Base-by-base conservation (phyloP, 2,329 filamentous ascomycete genomes). In the Fusarium sp. region DNA sequence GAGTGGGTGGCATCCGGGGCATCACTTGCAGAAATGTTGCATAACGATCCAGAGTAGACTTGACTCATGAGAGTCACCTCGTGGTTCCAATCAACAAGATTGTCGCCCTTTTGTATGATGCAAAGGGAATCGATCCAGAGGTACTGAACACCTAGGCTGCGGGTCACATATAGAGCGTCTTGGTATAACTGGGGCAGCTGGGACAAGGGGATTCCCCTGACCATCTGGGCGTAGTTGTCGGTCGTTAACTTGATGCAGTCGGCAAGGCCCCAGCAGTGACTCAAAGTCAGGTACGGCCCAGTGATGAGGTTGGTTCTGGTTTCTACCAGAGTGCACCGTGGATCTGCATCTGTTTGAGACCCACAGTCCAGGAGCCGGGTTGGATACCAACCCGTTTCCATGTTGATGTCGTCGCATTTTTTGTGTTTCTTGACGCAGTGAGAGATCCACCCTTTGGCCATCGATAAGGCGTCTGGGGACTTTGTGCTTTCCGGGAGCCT, bases 101-200 rank as follows among this genome's bases (percentile, higher is more conserved):
- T 20, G 20, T 56, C 58, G 5, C 20, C 34, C 14, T 23, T 52
- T 16, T 70, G 67, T 23, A 66, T 32, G 9, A 66, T 66, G 23
- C 67, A 69, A 1, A 69, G 27, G 16, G 67, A 37, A 41, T 66
- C 62, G 14, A 62, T 62, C 63, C 63, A 70, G 13, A 66, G n/a
- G 32, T 66, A 59, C 10, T 41, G 13, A 4, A 50, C 34, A 7
- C 67, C 67, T 16, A 66, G 16, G 20, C 62, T 30, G 50, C 50
- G 63, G 6, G 25, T 20, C 5, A 70, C 41, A 5, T 8, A 43
- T 3, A 63, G 5, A 14, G 67, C 63, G 48, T 66, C 67, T 25
- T 52, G 62, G 37, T 41, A 70, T 18, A 58, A 5, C 34, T 66
- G 63, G 7, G 57, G 67, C 4, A 66, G n/a, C 14, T 32, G n/a